Conservation (phyloP, 2,329 filamentous ascomycete genomes). For the Fusarium stilboides region DNA sequence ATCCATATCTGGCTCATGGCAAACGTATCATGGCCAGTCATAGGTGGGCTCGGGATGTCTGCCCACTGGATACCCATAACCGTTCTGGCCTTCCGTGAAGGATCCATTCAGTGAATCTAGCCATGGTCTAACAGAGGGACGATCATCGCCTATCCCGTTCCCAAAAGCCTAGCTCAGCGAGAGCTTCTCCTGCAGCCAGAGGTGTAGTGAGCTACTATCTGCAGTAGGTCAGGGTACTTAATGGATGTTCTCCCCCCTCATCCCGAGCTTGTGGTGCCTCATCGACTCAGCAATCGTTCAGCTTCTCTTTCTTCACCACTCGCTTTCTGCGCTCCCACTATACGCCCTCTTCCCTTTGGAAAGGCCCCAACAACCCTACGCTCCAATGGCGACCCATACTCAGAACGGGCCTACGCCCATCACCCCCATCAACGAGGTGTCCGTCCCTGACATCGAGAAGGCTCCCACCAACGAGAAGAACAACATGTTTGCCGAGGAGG, state of each 20-base stretch:
- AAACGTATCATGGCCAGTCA: slow-evolving; percentile 5
- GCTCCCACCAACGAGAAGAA: slow-evolving; percentile 6
- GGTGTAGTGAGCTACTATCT: slow-evolving; percentile 6
- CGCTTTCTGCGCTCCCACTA: neutral
- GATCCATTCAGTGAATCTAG: slow-evolving; percentile 22
- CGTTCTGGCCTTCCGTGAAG: slow-evolving; percentile 2
- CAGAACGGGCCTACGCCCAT: slow-evolving; percentile 24
- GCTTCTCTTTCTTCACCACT: slow-evolving; percentile 3
- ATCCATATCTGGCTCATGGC: slow-evolving; percentile 12
- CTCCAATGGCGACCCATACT: slow-evolving; percentile 24
- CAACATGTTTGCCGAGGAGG: slow-evolving; percentile 15
- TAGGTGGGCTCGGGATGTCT: slow-evolving; percentile 1
- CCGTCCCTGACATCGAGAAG: slow-evolving; percentile 32
- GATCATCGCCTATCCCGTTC: slow-evolving; percentile 26
- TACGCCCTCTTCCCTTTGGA: neutral
- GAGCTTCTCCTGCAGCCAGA: slow-evolving; percentile 8
- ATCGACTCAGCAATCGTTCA: neutral
- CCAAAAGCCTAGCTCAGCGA: slow-evolving; percentile 5
- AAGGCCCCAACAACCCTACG: neutral
- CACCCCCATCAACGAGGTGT: slow-evolving; percentile 20
- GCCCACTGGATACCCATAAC: slow-evolving; percentile 7
- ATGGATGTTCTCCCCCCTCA: slow-evolving; percentile 5
- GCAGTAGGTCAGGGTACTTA: slow-evolving; percentile 22
- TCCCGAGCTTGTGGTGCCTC: neutral
- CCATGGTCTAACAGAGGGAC: slow-evolving; percentile 3